Conservation (phyloP, 176 grass and related monocot genomes). For the Juncus inflexus region DNA sequence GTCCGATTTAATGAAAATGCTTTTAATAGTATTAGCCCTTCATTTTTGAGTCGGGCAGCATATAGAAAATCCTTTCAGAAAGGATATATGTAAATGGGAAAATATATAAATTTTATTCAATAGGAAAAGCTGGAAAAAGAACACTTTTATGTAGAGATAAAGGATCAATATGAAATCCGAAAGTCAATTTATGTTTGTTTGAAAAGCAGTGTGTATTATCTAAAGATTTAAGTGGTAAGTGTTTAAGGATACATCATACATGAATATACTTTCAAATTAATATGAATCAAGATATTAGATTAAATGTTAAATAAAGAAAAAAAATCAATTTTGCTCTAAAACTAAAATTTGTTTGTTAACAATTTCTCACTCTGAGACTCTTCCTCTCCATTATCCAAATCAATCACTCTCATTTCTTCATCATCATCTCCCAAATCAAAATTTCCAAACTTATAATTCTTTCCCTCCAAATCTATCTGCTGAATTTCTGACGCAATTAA, state of each 20-base stretch:
- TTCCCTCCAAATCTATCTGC: constrained; percentile 50
- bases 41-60: no score
- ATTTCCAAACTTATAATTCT: constrained; percentile 23
- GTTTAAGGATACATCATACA: background rate
- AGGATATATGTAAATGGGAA: background rate
- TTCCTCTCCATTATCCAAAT: constrained; percentile 19
- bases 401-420: constrained; percentile 31
- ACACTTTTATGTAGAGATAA: no score
- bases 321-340: background rate
- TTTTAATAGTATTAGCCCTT: background rate
- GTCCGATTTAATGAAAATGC: background rate
- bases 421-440: background rate
- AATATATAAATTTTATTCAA: background rate
- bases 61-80: background rate
- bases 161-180: no score
- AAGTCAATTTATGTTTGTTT: no score
- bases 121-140: background rate
- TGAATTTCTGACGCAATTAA: constrained; percentile 60
- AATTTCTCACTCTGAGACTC: constrained; percentile 36
- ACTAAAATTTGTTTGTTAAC: constrained; percentile 27
- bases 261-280: no score
- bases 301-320: background rate
- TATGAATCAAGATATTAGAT: no score
- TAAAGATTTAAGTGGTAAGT: no score
- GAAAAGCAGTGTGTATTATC: no score